Evolutionary conservation across 495 filamentous ascomycete genomes (phyloP).

Genomic region (Staphylotrichum longicolle): DNA sequence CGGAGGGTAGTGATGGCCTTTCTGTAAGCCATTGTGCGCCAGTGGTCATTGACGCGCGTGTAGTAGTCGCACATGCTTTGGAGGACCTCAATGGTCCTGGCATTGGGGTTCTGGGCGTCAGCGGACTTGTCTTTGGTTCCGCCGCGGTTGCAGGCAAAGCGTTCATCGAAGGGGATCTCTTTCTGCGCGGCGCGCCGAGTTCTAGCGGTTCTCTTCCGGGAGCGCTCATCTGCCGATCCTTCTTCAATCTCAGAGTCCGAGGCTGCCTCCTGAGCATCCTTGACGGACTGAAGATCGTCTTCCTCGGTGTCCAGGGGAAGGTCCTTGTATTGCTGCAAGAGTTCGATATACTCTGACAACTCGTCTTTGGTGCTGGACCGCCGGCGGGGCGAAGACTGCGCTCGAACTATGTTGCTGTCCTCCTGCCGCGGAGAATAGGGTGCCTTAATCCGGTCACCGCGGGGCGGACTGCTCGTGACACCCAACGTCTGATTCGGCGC

Average conservation of each 20-base stretch:
- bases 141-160: slow-evolving; percentile 45
- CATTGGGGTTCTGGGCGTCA: slow-evolving; percentile 56
- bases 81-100: slow-evolving; percentile 71
- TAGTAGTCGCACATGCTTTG: slow-evolving; percentile 85
- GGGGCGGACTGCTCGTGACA: neutral
- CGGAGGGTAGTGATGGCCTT: slow-evolving; percentile 72
- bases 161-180: slow-evolving; percentile 35
- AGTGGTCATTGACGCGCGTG: slow-evolving; percentile 68
- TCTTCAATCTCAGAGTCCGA: slow-evolving; percentile 21
- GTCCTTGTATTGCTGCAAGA: slow-evolving; percentile 36
- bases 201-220: slow-evolving; percentile 23
- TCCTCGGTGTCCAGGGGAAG: slow-evolving; percentile 42
- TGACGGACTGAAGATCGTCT: slow-evolving; percentile 29
- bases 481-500: neutral
- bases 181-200: slow-evolving; percentile 19
- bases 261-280: slow-evolving; percentile 16
- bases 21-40: slow-evolving; percentile 76
- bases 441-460: neutral
- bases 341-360: slow-evolving; percentile 35
- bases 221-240: slow-evolving; percentile 29
- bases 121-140: slow-evolving; percentile 35
- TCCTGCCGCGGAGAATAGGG: neutral
- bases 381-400: neutral
- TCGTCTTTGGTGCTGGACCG: slow-evolving; percentile 29
- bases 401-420: neutral